Conservation (phyloP, 495 filamentous ascomycete genomes). For the Gamarada debralockiae region DNA sequence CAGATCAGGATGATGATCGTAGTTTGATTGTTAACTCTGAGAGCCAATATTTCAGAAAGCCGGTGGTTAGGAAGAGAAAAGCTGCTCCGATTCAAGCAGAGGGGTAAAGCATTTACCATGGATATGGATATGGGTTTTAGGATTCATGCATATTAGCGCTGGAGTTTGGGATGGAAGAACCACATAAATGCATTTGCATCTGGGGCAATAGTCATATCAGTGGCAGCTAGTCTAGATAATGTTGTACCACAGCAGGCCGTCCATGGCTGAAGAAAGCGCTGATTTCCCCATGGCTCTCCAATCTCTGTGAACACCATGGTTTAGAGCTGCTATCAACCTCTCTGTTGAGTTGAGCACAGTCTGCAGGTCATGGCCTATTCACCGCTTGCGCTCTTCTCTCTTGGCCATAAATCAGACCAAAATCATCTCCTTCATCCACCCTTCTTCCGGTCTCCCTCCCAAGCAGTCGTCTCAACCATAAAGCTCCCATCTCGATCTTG, state of each 20-base stretch:
- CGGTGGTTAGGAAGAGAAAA: conserved; percentile 13
- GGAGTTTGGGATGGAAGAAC: not conserved
- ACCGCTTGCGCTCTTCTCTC: too few species aligned
- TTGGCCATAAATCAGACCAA: not conserved
- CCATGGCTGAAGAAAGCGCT: not conserved
- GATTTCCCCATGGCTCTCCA: too few species aligned
- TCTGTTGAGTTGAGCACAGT: not conserved
- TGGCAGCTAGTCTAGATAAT: too few species aligned
- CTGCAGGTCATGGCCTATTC: too few species aligned
- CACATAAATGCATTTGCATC: not conserved
- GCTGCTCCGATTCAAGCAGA: not conserved
- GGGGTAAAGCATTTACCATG: not conserved
- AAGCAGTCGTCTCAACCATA: conserved; percentile 78
- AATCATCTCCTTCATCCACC: not conserved
- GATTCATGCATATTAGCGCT: conserved; percentile 5
- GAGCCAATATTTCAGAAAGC: conserved; percentile 34
- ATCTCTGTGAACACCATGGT: not conserved
- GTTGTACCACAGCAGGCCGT: too few species aligned
- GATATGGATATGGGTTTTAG: not conserved
- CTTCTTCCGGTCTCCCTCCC: conserved; percentile 47
- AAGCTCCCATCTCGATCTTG: conserved; percentile 56
- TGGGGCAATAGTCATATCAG: too few species aligned
- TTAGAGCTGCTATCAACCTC: not conserved
- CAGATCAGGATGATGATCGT: conserved; percentile 16
- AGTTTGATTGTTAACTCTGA: conserved; percentile 36